Evolutionary conservation across 1,284 basidiomycete species (phyloP), one percentile per base, ranked within the genome.

Genomic region (Pisolithus thermaeus): DNA sequence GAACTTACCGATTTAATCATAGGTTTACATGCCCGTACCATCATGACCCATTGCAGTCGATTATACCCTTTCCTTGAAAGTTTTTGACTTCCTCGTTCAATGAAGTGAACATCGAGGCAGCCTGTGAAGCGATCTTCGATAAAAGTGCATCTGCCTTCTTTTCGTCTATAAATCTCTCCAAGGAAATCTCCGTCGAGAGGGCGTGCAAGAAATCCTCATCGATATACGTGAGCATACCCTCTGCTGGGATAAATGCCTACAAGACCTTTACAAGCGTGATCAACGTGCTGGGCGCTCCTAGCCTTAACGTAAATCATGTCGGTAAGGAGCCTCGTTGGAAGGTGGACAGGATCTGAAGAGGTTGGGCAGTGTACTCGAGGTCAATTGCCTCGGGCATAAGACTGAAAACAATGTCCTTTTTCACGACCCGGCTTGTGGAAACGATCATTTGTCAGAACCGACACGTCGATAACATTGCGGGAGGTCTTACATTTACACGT

Each of bases 151-250:
- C 80, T 2, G 81, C 79, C 70, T 96, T 96, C 78, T 90, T 91
- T 76, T 95, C 92, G 35, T 91, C 87, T 28, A 86, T 82, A 62
- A 92, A 92, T 69, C 97, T 97, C 73, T 98, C 97, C 62, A 92
- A 85, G 66, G 98, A 97, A 27, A 99, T 88, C 66, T 99, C 97
- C 1, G 92, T 97, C n/a, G 91, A 95, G 0, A 97, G 97, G 0
- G 97, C 97, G 64, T 99, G 97, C 0, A 99, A 74, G 70, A 99
- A 99, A 78, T 99, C 98, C 70, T 99, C 96, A 73, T 98, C 97
- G 77, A 99, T 96, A 67, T 99, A 99, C 9, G 87, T 92, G 62
- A 98, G 82, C 92, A 99, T 97, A 22, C 97, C 88, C 88, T 49
- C 87, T 84, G 58, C 81, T 83, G 36, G 83, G 78, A 70, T 94